phyloP scores from a whole-genome alignment of 768 basidiomycete genomes.

The Russula brevipes region DNA sequence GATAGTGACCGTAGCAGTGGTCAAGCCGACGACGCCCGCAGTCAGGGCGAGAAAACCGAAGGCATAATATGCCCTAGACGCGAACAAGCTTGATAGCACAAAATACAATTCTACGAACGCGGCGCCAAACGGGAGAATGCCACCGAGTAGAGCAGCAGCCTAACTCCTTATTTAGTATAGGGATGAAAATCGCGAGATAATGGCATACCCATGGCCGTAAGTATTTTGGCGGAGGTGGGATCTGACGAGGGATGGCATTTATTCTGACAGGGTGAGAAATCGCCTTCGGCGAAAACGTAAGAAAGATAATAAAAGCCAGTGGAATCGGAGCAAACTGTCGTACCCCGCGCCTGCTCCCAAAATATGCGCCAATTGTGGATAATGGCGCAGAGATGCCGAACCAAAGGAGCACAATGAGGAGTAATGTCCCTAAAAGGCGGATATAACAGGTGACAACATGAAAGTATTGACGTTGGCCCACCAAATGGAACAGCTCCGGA shows the following conservation, averaged over 20 bases:
- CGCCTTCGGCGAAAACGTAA: slow-evolving; percentile 38
- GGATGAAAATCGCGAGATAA: not conserved
- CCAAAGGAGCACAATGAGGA: slow-evolving; percentile 81
- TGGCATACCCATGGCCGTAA: slow-evolving; percentile 68
- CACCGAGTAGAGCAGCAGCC: slow-evolving; percentile 77
- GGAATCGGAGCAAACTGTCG: slow-evolving; percentile 27
- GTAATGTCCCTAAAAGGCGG: slow-evolving; percentile 59
- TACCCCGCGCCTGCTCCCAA: slow-evolving; percentile 84
- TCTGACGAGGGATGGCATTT: slow-evolving; percentile 93
- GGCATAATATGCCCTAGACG: slow-evolving; percentile 89
- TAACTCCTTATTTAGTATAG: slow-evolving; percentile 14
- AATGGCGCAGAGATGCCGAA: slow-evolving; percentile 92
- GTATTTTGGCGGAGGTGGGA: slow-evolving; percentile 83
- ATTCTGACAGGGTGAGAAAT: slow-evolving; percentile 82
- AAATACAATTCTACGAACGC: slow-evolving; percentile 96
- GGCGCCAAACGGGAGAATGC: slow-evolving; percentile 90
- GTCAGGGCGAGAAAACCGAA: slow-evolving; percentile 94
- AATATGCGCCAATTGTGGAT: slow-evolving; percentile 79
- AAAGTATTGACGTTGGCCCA: slow-evolving; percentile 29
- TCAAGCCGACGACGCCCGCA: slow-evolving; percentile 73
- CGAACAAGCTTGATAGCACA: slow-evolving; percentile 85
- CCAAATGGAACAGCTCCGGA: slow-evolving; percentile 97
- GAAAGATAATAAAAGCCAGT: slow-evolving; percentile 10
- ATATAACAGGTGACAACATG: not conserved
- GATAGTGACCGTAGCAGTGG: slow-evolving; percentile 87